Conservation (phyloP, 495 filamentous ascomycete species). For the Penicillium mononematosum region DNA sequence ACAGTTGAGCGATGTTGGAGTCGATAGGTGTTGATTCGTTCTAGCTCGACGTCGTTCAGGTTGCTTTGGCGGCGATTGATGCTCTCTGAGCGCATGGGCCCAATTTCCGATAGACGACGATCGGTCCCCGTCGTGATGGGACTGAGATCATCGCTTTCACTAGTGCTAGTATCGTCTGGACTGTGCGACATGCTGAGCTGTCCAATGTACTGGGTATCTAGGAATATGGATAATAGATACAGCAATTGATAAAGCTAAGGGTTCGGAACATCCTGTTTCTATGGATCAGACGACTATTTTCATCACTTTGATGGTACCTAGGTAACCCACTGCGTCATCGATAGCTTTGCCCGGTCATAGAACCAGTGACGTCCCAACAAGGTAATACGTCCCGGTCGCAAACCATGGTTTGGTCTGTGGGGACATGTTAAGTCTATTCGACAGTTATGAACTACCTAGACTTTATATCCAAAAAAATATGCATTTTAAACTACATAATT, state of each 20-base stretch:
- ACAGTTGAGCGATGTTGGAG: slow-evolving; percentile 38
- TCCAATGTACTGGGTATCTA: neutral
- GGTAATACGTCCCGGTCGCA: neutral
- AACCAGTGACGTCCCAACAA: neutral
- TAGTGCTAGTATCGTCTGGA: neutral
- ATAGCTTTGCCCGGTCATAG: slow-evolving; percentile 8
- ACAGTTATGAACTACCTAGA: neutral
- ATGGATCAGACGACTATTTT: neutral
- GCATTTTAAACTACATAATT: no score
- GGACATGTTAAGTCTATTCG: neutral
- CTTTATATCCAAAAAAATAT: no score
- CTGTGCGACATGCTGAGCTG: slow-evolving; percentile 10
- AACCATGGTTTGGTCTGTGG: neutral
- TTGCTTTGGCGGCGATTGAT: slow-evolving; percentile 28
- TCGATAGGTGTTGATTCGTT: slow-evolving; percentile 36
- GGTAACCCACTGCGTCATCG: slow-evolving; percentile 18
- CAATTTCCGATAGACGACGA: slow-evolving; percentile 4
- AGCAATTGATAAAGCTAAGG: neutral
- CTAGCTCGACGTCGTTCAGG: slow-evolving; percentile 29
- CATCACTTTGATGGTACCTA: neutral
- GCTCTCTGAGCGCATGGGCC: slow-evolving; percentile 5
- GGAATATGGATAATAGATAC: neutral
- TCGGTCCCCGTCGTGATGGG: slow-evolving; percentile 4
- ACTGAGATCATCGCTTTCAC: slow-evolving; percentile 16
- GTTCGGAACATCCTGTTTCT: neutral